These are phyloP conservation scores for Saccharomyces hybrid DNA, from an alignment of 1,139 yeast genomes.

Conservation along the genomic window DNA sequence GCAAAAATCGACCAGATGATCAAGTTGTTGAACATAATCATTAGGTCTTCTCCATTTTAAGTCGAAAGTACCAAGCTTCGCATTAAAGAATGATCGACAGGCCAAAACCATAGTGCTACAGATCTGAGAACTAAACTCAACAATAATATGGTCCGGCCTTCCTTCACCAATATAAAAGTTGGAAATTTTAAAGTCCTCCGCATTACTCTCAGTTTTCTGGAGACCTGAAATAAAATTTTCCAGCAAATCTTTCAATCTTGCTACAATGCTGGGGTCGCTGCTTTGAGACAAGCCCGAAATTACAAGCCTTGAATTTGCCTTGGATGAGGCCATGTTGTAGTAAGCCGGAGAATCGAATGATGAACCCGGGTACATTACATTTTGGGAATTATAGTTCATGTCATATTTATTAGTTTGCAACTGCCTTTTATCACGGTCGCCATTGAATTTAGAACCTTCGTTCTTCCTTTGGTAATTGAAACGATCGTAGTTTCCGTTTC, in stretches of 20 bases:
- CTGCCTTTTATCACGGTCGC: background rate
- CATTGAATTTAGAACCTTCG: background rate
- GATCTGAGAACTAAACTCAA: slow-evolving; percentile 20
- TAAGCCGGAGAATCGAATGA: background rate
- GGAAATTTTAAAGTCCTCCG: background rate
- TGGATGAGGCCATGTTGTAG: slow-evolving; percentile 2
- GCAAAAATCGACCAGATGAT: slow-evolving; percentile 18
- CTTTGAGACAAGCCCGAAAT: slow-evolving; percentile 8
- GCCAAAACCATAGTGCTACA: slow-evolving; percentile 19
- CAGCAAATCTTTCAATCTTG: slow-evolving; percentile 4
- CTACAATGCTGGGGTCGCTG: slow-evolving; percentile 13
- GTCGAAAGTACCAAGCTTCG: slow-evolving; percentile 6
- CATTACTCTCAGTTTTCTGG: background rate
- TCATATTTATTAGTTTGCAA: background rate
- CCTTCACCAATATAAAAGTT: background rate
- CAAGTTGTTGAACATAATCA: slow-evolving; percentile 20
- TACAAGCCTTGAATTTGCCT: slow-evolving; percentile 6
- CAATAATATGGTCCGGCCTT: slow-evolving; percentile 3
- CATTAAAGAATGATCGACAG: slow-evolving; percentile 19
- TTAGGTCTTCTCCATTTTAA: slow-evolving; percentile 24
- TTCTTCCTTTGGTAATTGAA: background rate
- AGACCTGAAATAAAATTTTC: background rate
- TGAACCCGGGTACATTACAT: background rate
- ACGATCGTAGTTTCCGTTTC: background rate
- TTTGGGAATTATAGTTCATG: background rate